Evolutionary conservation across 306 rosid species (phyloP).

Genomic region (Cucumis cinereus): DNA sequence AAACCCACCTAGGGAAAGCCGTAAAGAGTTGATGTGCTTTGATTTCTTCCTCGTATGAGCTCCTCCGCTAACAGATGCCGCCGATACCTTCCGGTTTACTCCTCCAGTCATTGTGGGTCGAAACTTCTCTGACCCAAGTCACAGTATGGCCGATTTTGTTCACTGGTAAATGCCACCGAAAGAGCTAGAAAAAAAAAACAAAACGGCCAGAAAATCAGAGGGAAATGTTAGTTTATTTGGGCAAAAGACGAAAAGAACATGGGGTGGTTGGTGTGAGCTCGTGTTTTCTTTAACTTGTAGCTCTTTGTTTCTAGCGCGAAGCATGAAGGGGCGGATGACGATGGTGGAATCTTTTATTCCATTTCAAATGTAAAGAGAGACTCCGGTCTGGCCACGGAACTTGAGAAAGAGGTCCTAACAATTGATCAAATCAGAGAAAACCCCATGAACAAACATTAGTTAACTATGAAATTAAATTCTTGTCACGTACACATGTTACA

Average conservation of each 20-base stretch:
- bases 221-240: background rate
- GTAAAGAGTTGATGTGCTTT: conserved; percentile 21
- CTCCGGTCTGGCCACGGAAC: background rate
- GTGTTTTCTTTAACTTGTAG: background rate
- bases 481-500: too few species aligned
- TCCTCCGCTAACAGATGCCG: conserved; percentile 44
- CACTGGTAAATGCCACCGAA: background rate
- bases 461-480: too few species aligned
- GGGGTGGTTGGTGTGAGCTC: background rate
- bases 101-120: conserved; percentile 33
- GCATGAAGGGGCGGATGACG: background rate
- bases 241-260: background rate
- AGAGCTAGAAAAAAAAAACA: background rate
- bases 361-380: background rate
- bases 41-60: conserved; percentile 57
- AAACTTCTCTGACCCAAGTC: background rate
- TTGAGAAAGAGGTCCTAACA: background rate
- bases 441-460: too few species aligned
- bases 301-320: background rate
- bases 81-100: conserved; percentile 46
- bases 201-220: background rate
- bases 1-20: conserved; percentile 39
- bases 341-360: background rate
- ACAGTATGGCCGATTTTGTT: background rate
- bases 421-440: too few species aligned